Evolutionary conservation across 441 rosid species (phyloP), one percentile per base, ranked within the genome.

Genomic region (Syzygium syzygioides): DNA sequence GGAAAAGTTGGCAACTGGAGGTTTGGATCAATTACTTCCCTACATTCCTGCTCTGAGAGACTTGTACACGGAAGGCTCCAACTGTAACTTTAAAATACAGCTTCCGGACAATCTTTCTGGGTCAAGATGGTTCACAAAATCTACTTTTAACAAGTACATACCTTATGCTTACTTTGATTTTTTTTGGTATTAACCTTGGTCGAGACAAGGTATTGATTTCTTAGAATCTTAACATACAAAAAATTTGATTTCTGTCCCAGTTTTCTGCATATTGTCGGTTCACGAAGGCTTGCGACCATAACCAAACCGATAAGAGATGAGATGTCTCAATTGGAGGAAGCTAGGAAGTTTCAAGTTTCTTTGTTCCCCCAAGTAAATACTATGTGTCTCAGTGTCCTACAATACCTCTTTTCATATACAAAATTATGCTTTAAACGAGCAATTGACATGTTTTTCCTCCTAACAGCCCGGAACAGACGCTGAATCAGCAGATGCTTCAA

Each of bases 291-390:
- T 14, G 26, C 91, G 28, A 92, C 90, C 87, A 87, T 87, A 59
- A 88, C 91, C 86, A 93, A 91, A 91, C 89, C 85, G 55, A 92
- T 95, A 80, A 92, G 92, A 90, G 94, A 89, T 45, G 97, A 94
- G 93, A 93, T 93, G 87, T 93, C 93, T 91, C 96, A 93, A 88
- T 91, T 94, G 94, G 95, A 94, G 91, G 96, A 94, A 88, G 94
- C 94, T 86, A 94, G 94, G 91, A 94, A 92, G 71, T 94, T 94
- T 87, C 96, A 95, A 88, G 90, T 93, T 92, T 93, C 96, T 86
- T 91, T 94, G 87, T 92, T 92, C 90, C 83, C 92, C 84, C 91
- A 91, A 94, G 97, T 95, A 91, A 90, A 37, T 23, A 57, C 71
- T 59, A 30, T 52, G 66, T 89, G 85, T 52, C 87, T 86, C 87